These are phyloP conservation scores for Yarrowia sp. DNA, from an alignment of 805 yeast genomes.

Conservation along the genomic window DNA sequence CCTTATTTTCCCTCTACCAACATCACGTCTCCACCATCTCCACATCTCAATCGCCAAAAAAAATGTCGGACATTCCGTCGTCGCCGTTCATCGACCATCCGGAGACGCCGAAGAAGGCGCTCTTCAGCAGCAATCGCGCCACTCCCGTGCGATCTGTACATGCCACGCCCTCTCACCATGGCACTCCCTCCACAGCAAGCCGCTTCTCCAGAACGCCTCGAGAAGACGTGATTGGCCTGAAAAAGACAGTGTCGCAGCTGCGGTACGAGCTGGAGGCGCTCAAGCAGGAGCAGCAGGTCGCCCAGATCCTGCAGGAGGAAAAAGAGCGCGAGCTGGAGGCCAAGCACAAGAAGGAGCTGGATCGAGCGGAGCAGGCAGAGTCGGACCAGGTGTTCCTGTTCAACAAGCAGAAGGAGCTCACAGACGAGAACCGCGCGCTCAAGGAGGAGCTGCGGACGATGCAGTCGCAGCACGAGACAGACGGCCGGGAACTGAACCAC, in stretches of 20 bases:
- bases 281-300: conserved; percentile 44
- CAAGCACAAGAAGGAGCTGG: conserved; percentile 37
- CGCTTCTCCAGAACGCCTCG: not conserved
- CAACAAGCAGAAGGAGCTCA: conserved; percentile 39
- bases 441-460: conserved; percentile 35
- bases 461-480: conserved; percentile 29
- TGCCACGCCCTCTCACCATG: conserved; percentile 7
- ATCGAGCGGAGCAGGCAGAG: conserved; percentile 40
- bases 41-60: not conserved
- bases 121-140: not conserved
- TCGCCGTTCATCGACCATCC: conserved; percentile 26
- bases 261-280: conserved; percentile 43
- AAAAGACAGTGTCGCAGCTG: conserved; percentile 36
- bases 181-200: not conserved
- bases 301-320: conserved; percentile 39
- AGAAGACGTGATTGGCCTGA: conserved; percentile 20
- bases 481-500: not conserved
- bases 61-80: conserved; percentile 12
- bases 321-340: conserved; percentile 37
- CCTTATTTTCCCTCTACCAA: not conserved
- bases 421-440: conserved; percentile 34
- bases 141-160: not conserved
- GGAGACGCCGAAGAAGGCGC: conserved; percentile 3
- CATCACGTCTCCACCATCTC: not conserved
- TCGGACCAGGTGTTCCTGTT: conserved; percentile 43